Conservation (phyloP, 768 basidiomycete species). For the Pleurotus cornucopiae region DNA sequence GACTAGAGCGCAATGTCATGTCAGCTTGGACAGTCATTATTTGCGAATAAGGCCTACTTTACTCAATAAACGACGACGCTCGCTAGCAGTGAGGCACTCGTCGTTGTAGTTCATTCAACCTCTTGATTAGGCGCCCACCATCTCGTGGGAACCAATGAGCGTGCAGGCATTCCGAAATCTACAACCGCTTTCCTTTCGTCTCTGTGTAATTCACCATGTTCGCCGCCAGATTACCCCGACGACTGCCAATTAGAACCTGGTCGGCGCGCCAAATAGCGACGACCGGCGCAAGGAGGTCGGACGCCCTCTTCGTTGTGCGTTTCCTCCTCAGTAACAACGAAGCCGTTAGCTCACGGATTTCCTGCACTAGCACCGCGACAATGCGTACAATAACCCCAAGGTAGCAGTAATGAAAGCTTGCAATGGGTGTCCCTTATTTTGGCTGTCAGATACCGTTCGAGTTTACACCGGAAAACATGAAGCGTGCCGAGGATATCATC, state of each 20-base stretch:
- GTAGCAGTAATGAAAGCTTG: conserved; percentile 27
- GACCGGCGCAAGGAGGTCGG: conserved; percentile 53
- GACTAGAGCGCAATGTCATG: too few relatives aligned
- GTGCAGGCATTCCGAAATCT: neutral
- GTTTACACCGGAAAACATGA: conserved; percentile 77
- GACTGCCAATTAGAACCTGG: conserved; percentile 19
- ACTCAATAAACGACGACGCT: too few relatives aligned
- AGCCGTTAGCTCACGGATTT: conserved; percentile 12
- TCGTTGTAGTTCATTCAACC: too few relatives aligned
- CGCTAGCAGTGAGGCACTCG: too few relatives aligned
- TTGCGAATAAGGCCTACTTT: too few relatives aligned
- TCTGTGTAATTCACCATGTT: conserved; percentile 21
- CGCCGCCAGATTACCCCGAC: conserved; percentile 27
- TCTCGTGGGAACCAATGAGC: conserved; percentile 6
- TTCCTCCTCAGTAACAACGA: conserved; percentile 2
- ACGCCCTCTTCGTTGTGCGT: conserved; percentile 85
- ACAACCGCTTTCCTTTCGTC: neutral
- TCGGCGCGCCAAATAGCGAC: conserved; percentile 33
- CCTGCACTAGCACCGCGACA: conserved; percentile 81
- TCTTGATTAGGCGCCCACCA: neutral
- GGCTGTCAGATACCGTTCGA: conserved; percentile 78
- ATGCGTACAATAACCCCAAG: conserved; percentile 89
- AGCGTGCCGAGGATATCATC: conserved; percentile 86
- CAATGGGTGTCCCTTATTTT: neutral
- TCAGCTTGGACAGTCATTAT: too few relatives aligned